These are phyloP conservation scores for Ashbya aceris DNA, from an alignment of 1,139 yeast species.

Conservation along the genomic window DNA sequence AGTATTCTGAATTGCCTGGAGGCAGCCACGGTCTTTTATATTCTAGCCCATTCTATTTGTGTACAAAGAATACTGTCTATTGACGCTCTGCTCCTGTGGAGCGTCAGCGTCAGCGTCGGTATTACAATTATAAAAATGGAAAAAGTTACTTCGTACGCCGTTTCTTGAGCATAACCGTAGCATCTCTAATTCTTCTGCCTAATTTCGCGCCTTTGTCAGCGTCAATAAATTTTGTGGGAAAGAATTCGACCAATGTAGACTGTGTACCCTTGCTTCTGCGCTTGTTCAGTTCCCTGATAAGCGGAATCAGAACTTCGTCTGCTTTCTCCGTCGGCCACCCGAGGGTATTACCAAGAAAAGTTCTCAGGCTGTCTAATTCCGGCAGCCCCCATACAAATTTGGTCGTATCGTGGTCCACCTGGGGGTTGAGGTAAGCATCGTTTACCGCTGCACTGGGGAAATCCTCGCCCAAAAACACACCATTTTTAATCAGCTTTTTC, in stretches of 20 bases:
- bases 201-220: constrained; percentile 38
- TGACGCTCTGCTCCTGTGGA: constrained; percentile 1
- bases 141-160: constrained; percentile 12
- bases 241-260: constrained; percentile 49
- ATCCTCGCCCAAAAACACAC: constrained; percentile 38
- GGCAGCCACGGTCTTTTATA: not conserved
- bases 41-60: not conserved
- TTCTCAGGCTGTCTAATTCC: constrained; percentile 67
- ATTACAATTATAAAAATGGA: not conserved
- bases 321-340: constrained; percentile 75
- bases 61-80: constrained; percentile 1
- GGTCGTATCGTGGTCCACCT: constrained; percentile 72
- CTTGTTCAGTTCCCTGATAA: constrained; percentile 68
- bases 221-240: constrained; percentile 38
- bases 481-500: constrained; percentile 47
- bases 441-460: constrained; percentile 67
- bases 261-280: constrained; percentile 47
- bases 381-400: constrained; percentile 88
- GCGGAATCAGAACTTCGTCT: constrained; percentile 83
- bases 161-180: constrained; percentile 42
- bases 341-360: constrained; percentile 58
- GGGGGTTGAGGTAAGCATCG: constrained; percentile 70
- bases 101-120: constrained; percentile 5
- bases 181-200: constrained; percentile 54
- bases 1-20: not conserved